Base-by-base conservation (phyloP, 2,329 filamentous ascomycete genomes). In the Eurotiales sp. region DNA sequence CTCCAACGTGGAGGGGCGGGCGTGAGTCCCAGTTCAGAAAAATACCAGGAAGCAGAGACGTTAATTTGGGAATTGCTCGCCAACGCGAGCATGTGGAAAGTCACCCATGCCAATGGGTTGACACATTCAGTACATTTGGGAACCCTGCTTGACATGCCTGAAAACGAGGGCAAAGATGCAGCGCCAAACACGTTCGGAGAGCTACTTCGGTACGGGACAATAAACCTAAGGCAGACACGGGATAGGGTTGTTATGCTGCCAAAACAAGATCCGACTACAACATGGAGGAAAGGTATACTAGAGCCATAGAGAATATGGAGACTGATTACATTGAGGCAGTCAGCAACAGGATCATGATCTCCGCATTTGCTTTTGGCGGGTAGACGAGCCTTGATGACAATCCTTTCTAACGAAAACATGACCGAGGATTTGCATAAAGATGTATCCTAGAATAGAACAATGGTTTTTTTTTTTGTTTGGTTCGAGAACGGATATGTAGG, bases 141-240 rank as follows among this genome's bases (percentile, higher is more conserved):
- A 0, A 52, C 57, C 5, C 45, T 71, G 8, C 59, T 65, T 43
- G 67, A 71, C 45, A 43, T 53, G 52, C 52, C 58, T 14, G 68
- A 70, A 47, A 64, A 71, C 42, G 55, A 61, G 30, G 61, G 59
- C 8, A 64, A 59, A 19, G 65, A 71, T 47, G 55, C 56, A 19
- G 61, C 52, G 11, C 56, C 60, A 3, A 68, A 64, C 2, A 68
- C 69, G 0, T 71, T 71, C 59, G 67, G 63, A 1, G 69, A 68
- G 50, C 54, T 68, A 45, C 52, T 73, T 22, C 55, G 69, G 23
- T 69, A 66, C 37, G 69, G 65, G 0, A 66, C 65, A 32, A 55
- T 68, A 1, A 60, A 68, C 53, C 61, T 69, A 25, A 62, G 66
- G 37, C 68, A 72, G 57, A 66, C 56, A 11, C 59, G 69, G 23